Evolutionary conservation across 768 basidiomycete species (phyloP).

Genomic region (Amanita subjunquillea): DNA sequence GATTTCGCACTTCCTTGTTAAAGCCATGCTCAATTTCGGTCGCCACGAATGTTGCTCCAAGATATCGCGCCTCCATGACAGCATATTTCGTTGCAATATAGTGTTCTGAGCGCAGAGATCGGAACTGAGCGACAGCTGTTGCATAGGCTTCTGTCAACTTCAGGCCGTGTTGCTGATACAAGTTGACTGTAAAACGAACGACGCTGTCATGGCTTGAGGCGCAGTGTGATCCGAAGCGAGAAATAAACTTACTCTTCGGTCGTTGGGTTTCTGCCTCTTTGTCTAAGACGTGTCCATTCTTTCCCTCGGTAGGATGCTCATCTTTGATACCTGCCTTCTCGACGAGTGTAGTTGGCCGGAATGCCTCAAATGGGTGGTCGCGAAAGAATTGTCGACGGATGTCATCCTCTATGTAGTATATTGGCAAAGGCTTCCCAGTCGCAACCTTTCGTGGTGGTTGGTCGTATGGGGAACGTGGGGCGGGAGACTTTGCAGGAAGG

Average conservation of each 20-base stretch:
- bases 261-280: constrained; percentile 73
- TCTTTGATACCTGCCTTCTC: constrained; percentile 55
- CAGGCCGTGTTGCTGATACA: constrained; percentile 53
- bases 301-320: constrained; percentile 41
- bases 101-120: constrained; percentile 76
- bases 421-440: constrained; percentile 36
- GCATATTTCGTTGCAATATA: constrained; percentile 71
- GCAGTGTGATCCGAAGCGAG: constrained; percentile 5
- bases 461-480: constrained; percentile 48
- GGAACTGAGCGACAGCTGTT: constrained; percentile 75
- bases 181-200: constrained; percentile 69
- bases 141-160: constrained; percentile 76
- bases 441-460: constrained; percentile 16
- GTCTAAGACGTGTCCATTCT: constrained; percentile 71
- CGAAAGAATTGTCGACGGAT: constrained; percentile 86
- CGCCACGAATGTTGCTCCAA: constrained; percentile 56
- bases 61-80: constrained; percentile 64
- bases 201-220: constrained; percentile 35
- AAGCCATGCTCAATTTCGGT: constrained; percentile 54
- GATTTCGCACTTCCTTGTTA: constrained; percentile 47
- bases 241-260: constrained; percentile 74
- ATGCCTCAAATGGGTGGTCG: constrained; percentile 95
- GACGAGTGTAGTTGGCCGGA: constrained; percentile 66
- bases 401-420: constrained; percentile 78
- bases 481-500: constrained; percentile 67